Base-by-base conservation (phyloP, 768 basidiomycete species). In the Postia placenta region DNA sequence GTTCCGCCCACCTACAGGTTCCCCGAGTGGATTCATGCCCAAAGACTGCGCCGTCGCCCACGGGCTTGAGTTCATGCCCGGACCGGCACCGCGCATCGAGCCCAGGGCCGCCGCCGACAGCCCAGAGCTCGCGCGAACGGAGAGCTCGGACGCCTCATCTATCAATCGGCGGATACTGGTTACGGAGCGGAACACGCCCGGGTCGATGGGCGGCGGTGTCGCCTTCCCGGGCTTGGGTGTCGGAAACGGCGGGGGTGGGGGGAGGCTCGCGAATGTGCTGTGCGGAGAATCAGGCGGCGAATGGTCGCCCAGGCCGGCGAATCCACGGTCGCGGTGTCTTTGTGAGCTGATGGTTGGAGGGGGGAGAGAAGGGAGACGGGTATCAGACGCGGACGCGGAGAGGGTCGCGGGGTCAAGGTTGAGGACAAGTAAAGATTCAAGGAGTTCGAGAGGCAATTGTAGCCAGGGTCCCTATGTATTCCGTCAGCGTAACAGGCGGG, bases 101-200 rank as follows among this genome's bases (percentile, higher is more conserved):
- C 80, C 82, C 17, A 91, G 69, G 36, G 87, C 83, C 7, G 83
- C 78, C 22, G 87, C 76, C 14, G 86, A 85, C 20, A 94, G 67
- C 1, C 92, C 91, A 2, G 89, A 92, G 7, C 89, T 79, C 12
- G 92, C 92, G 35, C 92, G 84, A 4, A 94, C 85, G 11, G 87
- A 89, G 5, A 94, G 74, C 61, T 92, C 92, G 2, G 91, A 80
- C 1, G 92, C 92, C 61, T 92, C 91, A 61, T 94, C 92, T 53
- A 94, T 89, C 30, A 92, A 79, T 45, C 81, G 71, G 19, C 92
- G 80, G 47, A 94, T 90, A 23, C 76, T 70, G 0, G 79, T 73
- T 20, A 92, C 83, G 42, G 78, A 85, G 19, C 81, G 80, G 56
- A 94, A 91, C 1, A 91, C 88, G 35, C 88, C 90, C 0, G 90